Percentiles rank a stretch among this genome's conserved stretches.
Evolutionary conservation across 208 protist genomes (phyloP).

Genomic region (Acanthamoeba triangularis): DNA sequence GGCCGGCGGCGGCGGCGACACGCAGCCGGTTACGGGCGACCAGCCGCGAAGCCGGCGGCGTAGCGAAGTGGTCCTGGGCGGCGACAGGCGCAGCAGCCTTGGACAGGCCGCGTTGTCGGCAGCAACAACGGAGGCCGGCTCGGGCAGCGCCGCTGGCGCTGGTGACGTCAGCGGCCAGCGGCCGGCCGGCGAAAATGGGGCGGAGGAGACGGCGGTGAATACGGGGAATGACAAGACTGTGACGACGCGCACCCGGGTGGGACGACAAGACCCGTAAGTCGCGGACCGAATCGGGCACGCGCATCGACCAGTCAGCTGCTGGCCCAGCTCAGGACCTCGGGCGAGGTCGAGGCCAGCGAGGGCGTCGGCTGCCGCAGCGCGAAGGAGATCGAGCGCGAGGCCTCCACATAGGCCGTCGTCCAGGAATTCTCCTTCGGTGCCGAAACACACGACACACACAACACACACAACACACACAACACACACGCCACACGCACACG

Average conservation of each 20-base stretch:
- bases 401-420: not conserved
- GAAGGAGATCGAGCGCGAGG: not conserved
- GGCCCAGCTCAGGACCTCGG: not conserved
- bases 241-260: no score
- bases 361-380: not conserved
- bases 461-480: no score
- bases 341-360: not conserved
- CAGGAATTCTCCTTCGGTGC: not conserved
- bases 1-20: not conserved
- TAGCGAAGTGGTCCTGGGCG: not conserved
- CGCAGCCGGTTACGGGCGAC: not conserved
- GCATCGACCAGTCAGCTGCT: not conserved
- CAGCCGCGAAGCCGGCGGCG: not conserved
- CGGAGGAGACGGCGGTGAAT: not conserved
- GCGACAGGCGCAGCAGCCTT: not conserved
- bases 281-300: not conserved
- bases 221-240: not conserved
- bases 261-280: not conserved
- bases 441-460: not conserved
- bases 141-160: not conserved
- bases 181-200: not conserved
- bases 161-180: not conserved
- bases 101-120: not conserved
- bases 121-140: no score
- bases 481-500: no score